Evolutionary conservation across 345 rosid genomes (phyloP).

Genomic region (Sisymbrium altissimum): DNA sequence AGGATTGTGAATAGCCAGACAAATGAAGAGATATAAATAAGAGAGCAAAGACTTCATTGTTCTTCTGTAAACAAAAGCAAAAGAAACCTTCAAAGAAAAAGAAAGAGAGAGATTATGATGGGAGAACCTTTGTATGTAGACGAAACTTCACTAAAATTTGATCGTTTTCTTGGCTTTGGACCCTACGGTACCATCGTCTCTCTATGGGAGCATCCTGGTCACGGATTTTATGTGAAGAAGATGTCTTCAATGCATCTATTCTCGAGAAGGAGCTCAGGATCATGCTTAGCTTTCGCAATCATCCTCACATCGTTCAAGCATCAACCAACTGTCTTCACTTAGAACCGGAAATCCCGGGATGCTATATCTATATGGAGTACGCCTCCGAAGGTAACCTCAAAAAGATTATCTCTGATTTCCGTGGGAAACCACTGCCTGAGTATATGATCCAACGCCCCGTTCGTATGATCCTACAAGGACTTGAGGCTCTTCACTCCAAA

Average conservation of each 20-base stretch:
- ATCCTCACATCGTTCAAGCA: not conserved
- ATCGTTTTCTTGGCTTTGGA: not conserved
- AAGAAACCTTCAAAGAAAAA: too few species aligned
- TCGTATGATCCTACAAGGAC: not conserved
- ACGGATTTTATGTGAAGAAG: not conserved
- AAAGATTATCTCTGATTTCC: not conserved
- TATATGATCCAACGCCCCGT: not conserved
- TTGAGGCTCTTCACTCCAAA: not conserved
- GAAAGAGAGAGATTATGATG: not conserved
- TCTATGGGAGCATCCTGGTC: not conserved
- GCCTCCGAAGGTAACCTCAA: not conserved
- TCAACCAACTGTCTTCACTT: not conserved
- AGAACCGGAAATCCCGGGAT: not conserved
- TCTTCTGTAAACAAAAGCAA: not conserved
- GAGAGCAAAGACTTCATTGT: too few species aligned
- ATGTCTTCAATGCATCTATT: not conserved
- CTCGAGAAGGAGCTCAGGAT: not conserved
- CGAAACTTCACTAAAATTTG: not conserved
- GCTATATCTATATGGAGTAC: conserved; percentile 6
- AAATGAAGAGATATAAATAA: too few species aligned
- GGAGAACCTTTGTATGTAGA: not conserved
- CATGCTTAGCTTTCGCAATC: not conserved
- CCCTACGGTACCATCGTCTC: not conserved
- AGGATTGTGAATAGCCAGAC: too few species aligned
- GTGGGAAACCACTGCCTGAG: not conserved